Conservation (phyloP, 352 stramenopile genomes). For the Phytophthora podocarpi region DNA sequence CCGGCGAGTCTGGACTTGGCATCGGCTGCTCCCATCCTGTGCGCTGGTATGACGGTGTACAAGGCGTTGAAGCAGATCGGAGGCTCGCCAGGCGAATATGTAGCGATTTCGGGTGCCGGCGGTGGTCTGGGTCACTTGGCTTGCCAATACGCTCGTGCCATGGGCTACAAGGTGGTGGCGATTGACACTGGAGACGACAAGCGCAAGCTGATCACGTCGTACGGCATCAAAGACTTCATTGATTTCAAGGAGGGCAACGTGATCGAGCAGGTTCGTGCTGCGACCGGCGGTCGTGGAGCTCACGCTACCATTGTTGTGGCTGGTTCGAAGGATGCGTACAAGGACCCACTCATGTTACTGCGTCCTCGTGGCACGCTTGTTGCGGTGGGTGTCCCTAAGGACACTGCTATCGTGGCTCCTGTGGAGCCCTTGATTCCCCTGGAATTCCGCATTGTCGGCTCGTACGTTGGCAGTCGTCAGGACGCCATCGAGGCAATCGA, state of each 20-base stretch:
- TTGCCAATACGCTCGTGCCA: conserved; percentile 71
- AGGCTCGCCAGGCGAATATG: conserved; percentile 36
- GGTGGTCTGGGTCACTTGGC: conserved; percentile 80
- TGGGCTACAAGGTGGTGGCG: conserved; percentile 71
- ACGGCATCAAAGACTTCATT: conserved; percentile 78
- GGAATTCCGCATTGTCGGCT: conserved; percentile 49
- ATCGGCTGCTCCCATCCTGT: conserved; percentile 73
- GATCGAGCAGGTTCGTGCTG: conserved; percentile 38
- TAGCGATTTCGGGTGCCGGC: conserved; percentile 66
- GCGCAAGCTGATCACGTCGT: conserved; percentile 51
- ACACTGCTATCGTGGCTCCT: background rate
- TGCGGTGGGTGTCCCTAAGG: conserved; percentile 44
- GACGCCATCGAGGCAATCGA: conserved; percentile 55
- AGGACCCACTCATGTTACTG: conserved; percentile 47
- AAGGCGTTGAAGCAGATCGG: conserved; percentile 68
- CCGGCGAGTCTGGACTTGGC: conserved; percentile 48
- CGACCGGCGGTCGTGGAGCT: conserved; percentile 44
- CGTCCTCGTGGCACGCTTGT: background rate
- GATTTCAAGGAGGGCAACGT: conserved; percentile 59
- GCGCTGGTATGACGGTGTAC: conserved; percentile 86
- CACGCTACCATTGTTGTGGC: conserved; percentile 73
- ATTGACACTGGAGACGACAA: conserved; percentile 71
- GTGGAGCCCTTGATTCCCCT: background rate
- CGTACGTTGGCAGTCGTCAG: conserved; percentile 60
- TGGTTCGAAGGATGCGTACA: conserved; percentile 59